phyloP scores from a whole-genome alignment of 129 eudicot genomes.

The Kitagawia praeruptora region DNA sequence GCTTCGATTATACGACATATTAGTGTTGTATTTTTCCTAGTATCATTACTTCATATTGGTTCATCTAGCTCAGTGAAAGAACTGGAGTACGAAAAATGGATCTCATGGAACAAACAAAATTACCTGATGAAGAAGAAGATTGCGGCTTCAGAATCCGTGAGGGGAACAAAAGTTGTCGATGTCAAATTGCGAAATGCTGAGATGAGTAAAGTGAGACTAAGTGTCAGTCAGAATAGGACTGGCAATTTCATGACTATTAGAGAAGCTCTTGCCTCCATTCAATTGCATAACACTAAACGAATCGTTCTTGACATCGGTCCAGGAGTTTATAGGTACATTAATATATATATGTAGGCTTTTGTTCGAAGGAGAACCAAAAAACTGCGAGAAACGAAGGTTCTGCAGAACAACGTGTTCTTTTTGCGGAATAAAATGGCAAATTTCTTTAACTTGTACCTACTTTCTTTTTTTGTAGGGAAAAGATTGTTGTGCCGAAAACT shows the following conservation, averaged over 20 bases:
- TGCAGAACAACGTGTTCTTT: neutral
- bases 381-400: too few species aligned
- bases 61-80: neutral
- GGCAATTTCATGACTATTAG: conserved; percentile 31
- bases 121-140: conserved; percentile 11
- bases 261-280: conserved; percentile 38
- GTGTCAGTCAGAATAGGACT: conserved; percentile 30
- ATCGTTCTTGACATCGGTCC: conserved; percentile 30
- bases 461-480: conserved; percentile 32
- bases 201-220: conserved; percentile 21
- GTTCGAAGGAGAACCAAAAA: neutral
- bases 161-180: conserved; percentile 2
- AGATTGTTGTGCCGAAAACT: conserved; percentile 34
- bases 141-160: neutral
- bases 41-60: conserved; percentile 1
- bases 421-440: neutral
- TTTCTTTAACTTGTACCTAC: neutral
- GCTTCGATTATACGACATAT: conserved; percentile 9
- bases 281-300: conserved; percentile 22
- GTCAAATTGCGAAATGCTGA: conserved; percentile 31
- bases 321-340: conserved; percentile 41
- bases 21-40: conserved; percentile 6
- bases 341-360: neutral
- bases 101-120: conserved; percentile 28
- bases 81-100: conserved; percentile 28